These are phyloP conservation scores for Cutaneotrichosporon sp. DNA, from an alignment of 1,284 basidiomycete genomes.

Conservation along the genomic window DNA sequence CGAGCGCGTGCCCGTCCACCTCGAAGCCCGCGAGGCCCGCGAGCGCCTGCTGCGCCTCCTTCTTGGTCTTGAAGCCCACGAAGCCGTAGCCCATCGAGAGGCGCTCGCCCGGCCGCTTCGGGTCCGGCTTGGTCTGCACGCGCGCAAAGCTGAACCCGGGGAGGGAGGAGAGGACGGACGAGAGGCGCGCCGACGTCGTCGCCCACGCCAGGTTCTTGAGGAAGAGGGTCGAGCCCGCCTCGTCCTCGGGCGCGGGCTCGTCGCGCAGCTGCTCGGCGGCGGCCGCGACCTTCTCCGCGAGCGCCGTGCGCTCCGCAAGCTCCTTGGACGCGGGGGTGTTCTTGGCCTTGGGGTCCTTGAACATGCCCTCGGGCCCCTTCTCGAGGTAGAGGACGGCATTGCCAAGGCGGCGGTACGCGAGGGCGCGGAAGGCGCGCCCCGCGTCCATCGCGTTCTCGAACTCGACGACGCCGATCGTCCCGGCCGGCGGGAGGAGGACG, in stretches of 20 bases:
- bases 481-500: constrained; percentile 85
- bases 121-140: constrained; percentile 87
- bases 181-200: constrained; percentile 77
- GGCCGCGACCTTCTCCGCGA: constrained; percentile 36
- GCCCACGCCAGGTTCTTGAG: constrained; percentile 92
- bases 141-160: constrained; percentile 85
- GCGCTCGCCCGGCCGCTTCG: constrained; percentile 63
- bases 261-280: constrained; percentile 27
- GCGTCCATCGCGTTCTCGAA: constrained; percentile 73
- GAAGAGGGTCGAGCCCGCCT: constrained; percentile 82
- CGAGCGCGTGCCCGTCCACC: constrained; percentile 83
- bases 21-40: constrained; percentile 77
- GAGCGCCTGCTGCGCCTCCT: constrained; percentile 74
- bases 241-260: constrained; percentile 57
- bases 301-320: constrained; percentile 54
- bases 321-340: constrained; percentile 36
- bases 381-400: constrained; percentile 91
- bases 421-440: constrained; percentile 70
- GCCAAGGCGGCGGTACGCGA: constrained; percentile 85
- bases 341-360: constrained; percentile 49
- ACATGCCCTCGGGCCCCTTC: constrained; percentile 84
- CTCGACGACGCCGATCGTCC: constrained; percentile 92
- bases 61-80: constrained; percentile 79
- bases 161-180: constrained; percentile 70
- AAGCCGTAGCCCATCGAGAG: constrained; percentile 97